Conservation (phyloP, 768 basidiomycete species). For the Psilocybe sp. region DNA sequence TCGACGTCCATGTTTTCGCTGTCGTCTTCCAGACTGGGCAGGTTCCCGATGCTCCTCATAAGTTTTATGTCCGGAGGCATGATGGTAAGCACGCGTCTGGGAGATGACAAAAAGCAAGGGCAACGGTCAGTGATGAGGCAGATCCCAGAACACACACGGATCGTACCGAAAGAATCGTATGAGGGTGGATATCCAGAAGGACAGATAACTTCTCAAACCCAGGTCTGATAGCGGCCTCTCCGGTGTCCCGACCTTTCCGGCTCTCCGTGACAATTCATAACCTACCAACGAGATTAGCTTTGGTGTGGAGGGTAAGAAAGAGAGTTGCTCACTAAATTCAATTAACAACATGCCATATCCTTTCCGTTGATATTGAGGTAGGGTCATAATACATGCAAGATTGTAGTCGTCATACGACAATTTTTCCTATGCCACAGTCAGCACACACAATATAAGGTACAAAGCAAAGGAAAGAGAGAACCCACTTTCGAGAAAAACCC, state of each 20-base stretch:
- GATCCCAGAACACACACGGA: not conserved
- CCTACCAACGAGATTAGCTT: conserved; percentile 41
- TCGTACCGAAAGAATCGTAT: conserved; percentile 78
- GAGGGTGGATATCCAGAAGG: conserved; percentile 83
- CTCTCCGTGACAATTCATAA: conserved; percentile 85
- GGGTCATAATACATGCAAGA: conserved; percentile 91
- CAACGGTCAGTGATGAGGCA: not conserved
- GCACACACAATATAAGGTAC: not conserved
- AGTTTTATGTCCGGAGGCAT: conserved; percentile 52
- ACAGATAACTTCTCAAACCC: conserved; percentile 85
- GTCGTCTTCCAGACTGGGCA: conserved; percentile 39
- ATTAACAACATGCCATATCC: conserved; percentile 96
- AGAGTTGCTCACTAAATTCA: conserved; percentile 82
- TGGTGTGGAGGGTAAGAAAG: not conserved
- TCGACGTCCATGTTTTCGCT: conserved; percentile 23
- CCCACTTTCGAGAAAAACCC: conserved; percentile 66
- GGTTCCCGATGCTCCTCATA: conserved; percentile 40
- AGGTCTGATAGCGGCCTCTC: conserved; percentile 95
- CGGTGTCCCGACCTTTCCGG: conserved; percentile 83
- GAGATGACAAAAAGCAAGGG: not conserved
- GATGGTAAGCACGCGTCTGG: conserved; percentile 56
- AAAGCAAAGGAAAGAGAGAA: not conserved
- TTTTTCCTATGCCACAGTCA: conserved; percentile 65
- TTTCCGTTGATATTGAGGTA: conserved; percentile 88
- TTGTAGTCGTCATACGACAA: conserved; percentile 96